These are phyloP conservation scores for Guadua angustifolia DNA, from an alignment of 176 grass and related monocot genomes.

Conservation along the genomic window DNA sequence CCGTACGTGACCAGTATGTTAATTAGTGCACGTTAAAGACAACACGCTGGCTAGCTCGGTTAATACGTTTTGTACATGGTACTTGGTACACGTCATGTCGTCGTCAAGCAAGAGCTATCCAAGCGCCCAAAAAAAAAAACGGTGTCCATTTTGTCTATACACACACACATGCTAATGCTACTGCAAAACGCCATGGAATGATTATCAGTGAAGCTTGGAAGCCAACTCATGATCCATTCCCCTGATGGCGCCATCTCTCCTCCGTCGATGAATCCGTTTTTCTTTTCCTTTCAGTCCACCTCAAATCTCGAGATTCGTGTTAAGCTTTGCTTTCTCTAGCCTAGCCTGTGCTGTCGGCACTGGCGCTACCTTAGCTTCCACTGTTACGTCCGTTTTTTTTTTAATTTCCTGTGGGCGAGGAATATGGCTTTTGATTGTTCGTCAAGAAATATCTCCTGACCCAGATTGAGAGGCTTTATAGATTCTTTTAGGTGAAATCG, in stretches of 20 bases:
- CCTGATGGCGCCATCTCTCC: slow-evolving; percentile 31
- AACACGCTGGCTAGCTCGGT: not conserved
- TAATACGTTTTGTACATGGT: slow-evolving; percentile 11
- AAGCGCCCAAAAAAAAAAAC: not conserved
- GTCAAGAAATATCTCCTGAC: not conserved
- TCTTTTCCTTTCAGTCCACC: not conserved
- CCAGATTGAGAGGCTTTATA: not conserved
- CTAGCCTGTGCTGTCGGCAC: not conserved
- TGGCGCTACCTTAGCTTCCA: not conserved
- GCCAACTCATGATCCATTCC: not conserved
- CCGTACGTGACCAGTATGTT: not conserved
- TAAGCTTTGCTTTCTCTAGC: not conserved
- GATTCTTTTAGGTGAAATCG: not conserved
- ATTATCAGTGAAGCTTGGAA: not conserved
- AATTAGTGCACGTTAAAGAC: not conserved
- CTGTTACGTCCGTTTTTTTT: not conserved
- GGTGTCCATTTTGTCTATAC: not conserved
- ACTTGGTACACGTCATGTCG: not conserved
- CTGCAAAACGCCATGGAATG: not conserved
- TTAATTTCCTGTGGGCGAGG: not conserved
- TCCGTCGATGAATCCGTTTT: not conserved
- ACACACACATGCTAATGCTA: not conserved
- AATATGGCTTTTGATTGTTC: slow-evolving; percentile 21
- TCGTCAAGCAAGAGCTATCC: not conserved
- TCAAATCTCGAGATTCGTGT: not conserved